These are phyloP conservation scores for Melampsora larici-populina DNA, from an alignment of 1,284 basidiomycete genomes.

Conservation along the genomic window DNA sequence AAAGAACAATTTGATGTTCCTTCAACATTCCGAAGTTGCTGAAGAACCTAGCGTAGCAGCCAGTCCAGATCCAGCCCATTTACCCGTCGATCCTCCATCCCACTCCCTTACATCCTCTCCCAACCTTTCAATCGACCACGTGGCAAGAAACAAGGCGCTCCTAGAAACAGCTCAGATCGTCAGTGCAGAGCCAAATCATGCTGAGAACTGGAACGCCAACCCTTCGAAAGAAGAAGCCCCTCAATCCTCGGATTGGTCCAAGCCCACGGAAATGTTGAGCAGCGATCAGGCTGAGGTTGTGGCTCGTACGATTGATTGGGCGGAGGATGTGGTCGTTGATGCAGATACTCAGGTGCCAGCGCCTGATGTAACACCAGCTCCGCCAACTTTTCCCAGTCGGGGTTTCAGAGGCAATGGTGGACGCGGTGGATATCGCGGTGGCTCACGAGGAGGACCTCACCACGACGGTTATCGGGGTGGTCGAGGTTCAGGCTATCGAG, in stretches of 20 bases:
- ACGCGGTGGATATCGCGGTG: not conserved
- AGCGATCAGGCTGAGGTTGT: conserved; percentile 26
- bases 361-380: not conserved
- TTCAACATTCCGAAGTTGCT: conserved; percentile 42
- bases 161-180: conserved; percentile 36
- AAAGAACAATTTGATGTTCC: conserved; percentile 34
- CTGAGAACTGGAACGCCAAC: conserved; percentile 3
- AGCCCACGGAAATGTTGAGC: conserved; percentile 15
- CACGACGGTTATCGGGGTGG: conserved; percentile 27
- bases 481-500: conserved; percentile 30
- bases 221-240: conserved; percentile 7
- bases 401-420: conserved; percentile 1
- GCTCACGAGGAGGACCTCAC: conserved; percentile 4
- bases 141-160: conserved; percentile 34
- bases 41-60: not conserved
- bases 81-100: not conserved
- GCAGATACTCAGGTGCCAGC: conserved; percentile 17
- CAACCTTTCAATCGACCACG: conserved; percentile 23
- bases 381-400: not conserved
- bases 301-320: conserved; percentile 41
- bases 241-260: conserved; percentile 25
- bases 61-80: not conserved
- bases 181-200: not conserved
- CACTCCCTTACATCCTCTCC: not conserved
- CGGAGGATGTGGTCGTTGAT: conserved; percentile 37